Evolutionary conservation across 1,284 basidiomycete species (phyloP).

Genomic region (Psilocybe mexicana): DNA sequence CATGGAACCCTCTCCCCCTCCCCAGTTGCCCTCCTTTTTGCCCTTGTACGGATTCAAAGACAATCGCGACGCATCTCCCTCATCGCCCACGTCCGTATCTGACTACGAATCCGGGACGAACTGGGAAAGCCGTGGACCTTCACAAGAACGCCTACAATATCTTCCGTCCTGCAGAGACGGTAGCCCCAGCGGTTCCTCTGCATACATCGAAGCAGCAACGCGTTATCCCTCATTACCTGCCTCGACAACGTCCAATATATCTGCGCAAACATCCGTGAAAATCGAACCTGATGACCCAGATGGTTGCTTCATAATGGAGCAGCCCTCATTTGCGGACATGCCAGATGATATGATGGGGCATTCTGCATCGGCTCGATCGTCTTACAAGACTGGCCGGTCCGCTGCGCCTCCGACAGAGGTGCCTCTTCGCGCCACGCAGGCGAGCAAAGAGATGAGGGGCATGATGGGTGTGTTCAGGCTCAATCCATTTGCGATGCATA

Average conservation of each 20-base stretch:
- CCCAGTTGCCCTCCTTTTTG: background rate
- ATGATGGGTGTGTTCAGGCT: slow-evolving; percentile 78
- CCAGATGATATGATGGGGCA: background rate
- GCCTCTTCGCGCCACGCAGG: slow-evolving; percentile 71
- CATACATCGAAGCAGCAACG: slow-evolving; percentile 4
- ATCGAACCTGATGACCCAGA: slow-evolving; percentile 35
- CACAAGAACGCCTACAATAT: slow-evolving; percentile 3
- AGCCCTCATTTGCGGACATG: slow-evolving; percentile 13
- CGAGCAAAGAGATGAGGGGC: slow-evolving; percentile 60
- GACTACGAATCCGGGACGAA: slow-evolving; percentile 14
- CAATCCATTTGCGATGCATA: slow-evolving; percentile 73
- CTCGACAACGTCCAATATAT: slow-evolving; percentile 12
- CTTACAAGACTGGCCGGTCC: slow-evolving; percentile 27
- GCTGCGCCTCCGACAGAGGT: slow-evolving; percentile 62
- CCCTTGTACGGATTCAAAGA: slow-evolving; percentile 10
- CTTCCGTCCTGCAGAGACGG: background rate
- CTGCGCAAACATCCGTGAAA: slow-evolving; percentile 31
- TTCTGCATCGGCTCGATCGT: slow-evolving; percentile 4
- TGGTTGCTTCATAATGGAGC: slow-evolving; percentile 43
- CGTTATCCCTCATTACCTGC: slow-evolving; percentile 14
- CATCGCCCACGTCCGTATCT: slow-evolving; percentile 18
- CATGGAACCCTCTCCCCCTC: slow-evolving; percentile 9
- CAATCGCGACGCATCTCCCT: slow-evolving; percentile 17
- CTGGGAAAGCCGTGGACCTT: slow-evolving; percentile 15
- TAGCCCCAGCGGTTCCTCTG: slow-evolving; percentile 4